Base-by-base conservation (phyloP, 176 grass and related monocot species). In the Cymbopogon citratus region DNA sequence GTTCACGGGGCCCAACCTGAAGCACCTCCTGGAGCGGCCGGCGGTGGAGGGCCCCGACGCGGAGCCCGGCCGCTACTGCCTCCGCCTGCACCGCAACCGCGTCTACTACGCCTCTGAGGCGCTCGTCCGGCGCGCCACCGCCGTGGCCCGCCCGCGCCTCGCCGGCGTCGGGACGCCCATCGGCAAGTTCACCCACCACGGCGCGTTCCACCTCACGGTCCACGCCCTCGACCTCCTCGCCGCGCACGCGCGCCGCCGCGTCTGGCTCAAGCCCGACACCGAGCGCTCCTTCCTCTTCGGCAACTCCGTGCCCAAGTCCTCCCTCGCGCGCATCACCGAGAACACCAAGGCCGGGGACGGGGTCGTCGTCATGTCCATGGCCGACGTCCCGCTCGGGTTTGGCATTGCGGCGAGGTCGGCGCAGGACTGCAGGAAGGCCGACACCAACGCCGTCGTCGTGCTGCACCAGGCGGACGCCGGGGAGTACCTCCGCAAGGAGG, bases 61-160 rank as follows among this genome's bases (percentile, higher is more conserved):
- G 31, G 69, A 87, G 27, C 86, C 90, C 5, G 71, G 90, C 25
- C 87, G 88, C 80, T 94, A 94, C 90, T 94, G 90, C 90, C 83
- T 98, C 71, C 78, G 95, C 63, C 92, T 98, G 49, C 90, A 98
- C 88, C 94, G 90, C 75, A 98, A 94, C 75, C 92, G 92, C 71
- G 92, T 97, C 51, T 94, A 89, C 81, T 92, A 97, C 38, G 88
- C 95, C 71, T 78, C 87, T 24, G 92, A 97, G 81, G 84, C 89
- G 7, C 89, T 97, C 25, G 87, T 97, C 29, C 85, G 83, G 14
- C 94, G 89, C 80, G 87, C 91, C 69, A 94, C 83, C 63, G 73
- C 82, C 83, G 48, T 97, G 0, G 29, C 91, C 13, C 91, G 94
- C 48, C 77, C 48, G 72, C 84, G 90, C 68, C 94, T 97, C 23